Evolutionary conservation across 2,329 filamentous ascomycete genomes (phyloP).

Genomic region (Alternaria sp.): DNA sequence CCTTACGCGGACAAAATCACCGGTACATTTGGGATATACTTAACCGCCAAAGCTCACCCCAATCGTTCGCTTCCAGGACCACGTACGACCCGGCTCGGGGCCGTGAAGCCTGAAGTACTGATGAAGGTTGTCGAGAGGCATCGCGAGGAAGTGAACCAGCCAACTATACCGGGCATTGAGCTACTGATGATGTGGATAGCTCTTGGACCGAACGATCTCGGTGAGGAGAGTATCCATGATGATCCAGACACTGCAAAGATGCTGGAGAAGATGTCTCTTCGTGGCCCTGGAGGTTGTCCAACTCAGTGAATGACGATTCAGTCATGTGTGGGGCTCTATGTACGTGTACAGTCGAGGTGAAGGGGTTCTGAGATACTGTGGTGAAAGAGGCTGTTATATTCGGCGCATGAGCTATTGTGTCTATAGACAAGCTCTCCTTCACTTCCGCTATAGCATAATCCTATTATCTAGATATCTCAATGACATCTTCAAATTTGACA

Average conservation of each 20-base stretch:
- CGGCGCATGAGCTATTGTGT: background rate
- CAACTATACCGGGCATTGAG: background rate
- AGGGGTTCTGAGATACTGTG: background rate
- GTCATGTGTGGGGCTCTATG: accelerated
- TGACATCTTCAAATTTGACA: background rate
- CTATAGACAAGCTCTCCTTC: background rate
- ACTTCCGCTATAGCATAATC: background rate
- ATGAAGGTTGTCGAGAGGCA: background rate
- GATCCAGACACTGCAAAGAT: background rate
- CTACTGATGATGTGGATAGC: background rate
- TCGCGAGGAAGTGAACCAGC: background rate
- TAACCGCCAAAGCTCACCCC: accelerated
- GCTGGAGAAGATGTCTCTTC: background rate
- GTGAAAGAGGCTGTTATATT: background rate
- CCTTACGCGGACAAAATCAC: background rate
- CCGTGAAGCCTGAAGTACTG: background rate
- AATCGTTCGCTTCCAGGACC: background rate
- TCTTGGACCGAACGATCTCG: background rate
- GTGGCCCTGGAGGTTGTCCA: accelerated
- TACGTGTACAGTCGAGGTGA: background rate
- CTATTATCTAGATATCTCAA: background rate
- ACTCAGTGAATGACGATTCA: background rate
- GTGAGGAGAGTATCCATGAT: background rate
- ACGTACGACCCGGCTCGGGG: accelerated
- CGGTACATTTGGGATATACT: background rate